Conservation (phyloP, 345 rosid species). For the Excoecaria agallocha region DNA sequence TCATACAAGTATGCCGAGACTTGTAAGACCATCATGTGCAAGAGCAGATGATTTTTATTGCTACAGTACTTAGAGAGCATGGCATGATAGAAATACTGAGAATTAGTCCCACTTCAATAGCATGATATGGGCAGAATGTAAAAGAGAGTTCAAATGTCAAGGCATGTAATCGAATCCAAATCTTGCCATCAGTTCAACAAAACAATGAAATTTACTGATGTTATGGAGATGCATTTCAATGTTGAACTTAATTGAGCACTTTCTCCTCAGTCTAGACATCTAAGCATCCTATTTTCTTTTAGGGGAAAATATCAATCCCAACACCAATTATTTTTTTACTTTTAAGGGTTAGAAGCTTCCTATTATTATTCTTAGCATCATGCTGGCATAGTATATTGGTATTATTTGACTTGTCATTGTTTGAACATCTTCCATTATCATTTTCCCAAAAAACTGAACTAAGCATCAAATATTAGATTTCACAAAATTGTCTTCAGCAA, state of each 20-base stretch:
- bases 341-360: background rate
- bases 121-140: background rate
- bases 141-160: background rate
- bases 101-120: background rate
- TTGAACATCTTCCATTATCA: background rate
- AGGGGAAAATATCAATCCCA: background rate
- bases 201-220: background rate
- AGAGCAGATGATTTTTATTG: background rate
- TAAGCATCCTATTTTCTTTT: background rate
- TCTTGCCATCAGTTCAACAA: background rate
- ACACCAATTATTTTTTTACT: too few species aligned
- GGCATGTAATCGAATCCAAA: background rate
- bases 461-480: background rate
- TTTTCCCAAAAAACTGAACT: background rate
- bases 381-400: background rate
- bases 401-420: background rate
- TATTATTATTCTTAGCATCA: background rate
- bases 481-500: background rate
- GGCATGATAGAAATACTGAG: background rate
- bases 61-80: background rate
- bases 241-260: background rate
- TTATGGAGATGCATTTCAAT: background rate
- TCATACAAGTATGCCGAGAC: too few species aligned
- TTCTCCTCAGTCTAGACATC: constrained; percentile 1
- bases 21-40: background rate